phyloP scores from a whole-genome alignment of 1,284 basidiomycete species.

The Veloporphyrellus conicus region DNA sequence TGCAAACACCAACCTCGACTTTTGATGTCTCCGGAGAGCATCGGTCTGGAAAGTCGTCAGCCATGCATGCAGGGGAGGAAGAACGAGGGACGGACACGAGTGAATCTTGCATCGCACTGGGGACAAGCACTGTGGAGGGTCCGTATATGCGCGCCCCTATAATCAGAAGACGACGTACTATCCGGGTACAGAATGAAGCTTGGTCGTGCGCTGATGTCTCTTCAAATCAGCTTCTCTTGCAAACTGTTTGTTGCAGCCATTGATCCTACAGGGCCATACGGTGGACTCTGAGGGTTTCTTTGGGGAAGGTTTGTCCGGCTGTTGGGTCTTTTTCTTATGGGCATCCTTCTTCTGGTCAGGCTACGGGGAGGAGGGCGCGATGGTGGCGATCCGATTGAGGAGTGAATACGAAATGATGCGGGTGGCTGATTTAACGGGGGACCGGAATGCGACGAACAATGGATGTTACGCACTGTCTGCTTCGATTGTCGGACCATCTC shows the following conservation, averaged over 20 bases:
- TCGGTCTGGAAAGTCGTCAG: constrained; percentile 44
- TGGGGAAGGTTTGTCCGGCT: constrained; percentile 18
- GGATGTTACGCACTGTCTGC: constrained; percentile 33
- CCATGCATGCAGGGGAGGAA: constrained; percentile 2
- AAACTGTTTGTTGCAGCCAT: constrained; percentile 72
- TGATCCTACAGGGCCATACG: constrained; percentile 71
- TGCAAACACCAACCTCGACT: constrained; percentile 51
- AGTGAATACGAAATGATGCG: constrained; percentile 3
- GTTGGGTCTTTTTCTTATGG: constrained; percentile 40
- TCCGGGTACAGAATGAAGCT: constrained; percentile 62
- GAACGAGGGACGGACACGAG: constrained; percentile 49
- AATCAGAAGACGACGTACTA: constrained; percentile 48
- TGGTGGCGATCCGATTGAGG: constrained; percentile 15
- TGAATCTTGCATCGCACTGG: constrained; percentile 73
- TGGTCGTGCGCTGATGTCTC: constrained; percentile 71
- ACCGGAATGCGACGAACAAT: constrained; percentile 10
- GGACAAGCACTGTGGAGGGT: constrained; percentile 54
- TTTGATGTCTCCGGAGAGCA: constrained; percentile 58
- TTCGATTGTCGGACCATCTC: constrained; percentile 33
- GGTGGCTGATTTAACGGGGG: constrained; percentile 25
- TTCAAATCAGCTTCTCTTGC: constrained; percentile 75
- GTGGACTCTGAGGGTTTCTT: constrained; percentile 49
- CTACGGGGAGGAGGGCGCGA: constrained; percentile 11
- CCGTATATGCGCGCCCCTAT: constrained; percentile 13
- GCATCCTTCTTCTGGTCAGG: constrained; percentile 49